Evolutionary conservation across 202 grass and related monocot species (phyloP), one percentile per base, ranked within the genome.

Genomic region (Dendrocalamus latiflorus): DNA sequence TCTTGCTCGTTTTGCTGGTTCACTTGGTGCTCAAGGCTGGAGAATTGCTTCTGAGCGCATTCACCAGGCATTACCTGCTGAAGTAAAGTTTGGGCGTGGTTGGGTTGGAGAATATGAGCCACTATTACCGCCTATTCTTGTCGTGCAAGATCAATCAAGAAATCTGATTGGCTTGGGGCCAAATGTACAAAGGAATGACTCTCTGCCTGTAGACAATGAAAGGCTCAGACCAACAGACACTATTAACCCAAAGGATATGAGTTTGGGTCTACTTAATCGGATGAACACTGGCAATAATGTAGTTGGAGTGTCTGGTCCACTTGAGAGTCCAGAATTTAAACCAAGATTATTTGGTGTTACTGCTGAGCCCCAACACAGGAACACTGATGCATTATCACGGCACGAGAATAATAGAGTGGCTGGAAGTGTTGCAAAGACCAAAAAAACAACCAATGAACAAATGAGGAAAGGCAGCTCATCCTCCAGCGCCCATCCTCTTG

Each of bases 31-130:
- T 65, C 85, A 81, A 62, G 91, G 89, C 22, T 99, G 97, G 97
- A 88, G 86, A 88, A 89, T 99, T 34, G 85, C 86, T 33, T 96
- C 93, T 88, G 88, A 93, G 38, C 87, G 79, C 59, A 99, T 99
- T 79, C 83, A 85, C 38, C 88, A 76, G 86, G 90, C 82, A 43
- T 86, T 99, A 78, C 97, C 97, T 68, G 47, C 82, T 86, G 93
- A 89, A 56, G 83, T 90, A 48, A 96, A 87, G 72, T 99, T 94
- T 80, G 97, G 93, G 10, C 91, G 82, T 92, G 97, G 97, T 74
- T 99, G 97, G 97, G 88, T 99, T 57, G 86, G 79, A 68, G 97
- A 99, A 79, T 96, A 89, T 80, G 93, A 99, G 68, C 86, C 97
- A 55, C 86, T 77, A 11, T 80, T 72, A 64, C 86, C 89, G 13